Evolutionary conservation across 139 green algal genomes (phyloP).

Genomic region (Tetraselmis striata): DNA sequence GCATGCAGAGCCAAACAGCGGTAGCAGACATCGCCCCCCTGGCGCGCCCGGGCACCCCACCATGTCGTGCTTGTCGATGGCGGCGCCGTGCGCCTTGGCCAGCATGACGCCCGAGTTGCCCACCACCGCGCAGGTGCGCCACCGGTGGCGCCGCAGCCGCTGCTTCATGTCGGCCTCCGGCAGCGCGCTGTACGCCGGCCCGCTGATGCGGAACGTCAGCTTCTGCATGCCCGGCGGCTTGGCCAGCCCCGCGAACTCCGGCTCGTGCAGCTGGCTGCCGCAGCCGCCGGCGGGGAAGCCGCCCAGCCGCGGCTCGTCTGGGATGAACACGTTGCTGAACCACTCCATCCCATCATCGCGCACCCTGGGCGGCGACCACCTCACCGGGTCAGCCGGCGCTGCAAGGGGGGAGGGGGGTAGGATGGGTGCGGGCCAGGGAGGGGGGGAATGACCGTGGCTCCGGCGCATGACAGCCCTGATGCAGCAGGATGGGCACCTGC

Average conservation of each 20-base stretch:
- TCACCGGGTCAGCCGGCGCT: too few species aligned
- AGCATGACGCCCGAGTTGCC: background rate
- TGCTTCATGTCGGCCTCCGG: background rate
- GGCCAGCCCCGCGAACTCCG: background rate
- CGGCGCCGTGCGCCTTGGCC: background rate
- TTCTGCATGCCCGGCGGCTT: background rate
- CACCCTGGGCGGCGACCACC: background rate
- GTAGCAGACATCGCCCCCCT: too few species aligned
- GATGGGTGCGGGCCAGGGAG: too few species aligned
- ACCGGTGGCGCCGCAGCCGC: background rate
- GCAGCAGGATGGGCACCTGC: background rate
- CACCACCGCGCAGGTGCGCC: background rate
- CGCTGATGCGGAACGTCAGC: background rate
- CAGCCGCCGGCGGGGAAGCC: background rate
- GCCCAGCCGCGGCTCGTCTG: background rate
- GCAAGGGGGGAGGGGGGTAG: too few species aligned
- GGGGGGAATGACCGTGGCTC: background rate
- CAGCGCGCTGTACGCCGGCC: background rate
- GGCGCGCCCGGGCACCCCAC: too few species aligned
- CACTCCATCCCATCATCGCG: background rate
- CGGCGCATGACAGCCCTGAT: background rate
- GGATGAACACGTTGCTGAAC: background rate
- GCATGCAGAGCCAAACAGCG: too few species aligned
- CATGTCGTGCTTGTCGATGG: background rate
- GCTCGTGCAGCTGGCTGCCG: background rate